Conservation (phyloP, 2,329 filamentous ascomycete species). For the Grosmannia serpens region DNA sequence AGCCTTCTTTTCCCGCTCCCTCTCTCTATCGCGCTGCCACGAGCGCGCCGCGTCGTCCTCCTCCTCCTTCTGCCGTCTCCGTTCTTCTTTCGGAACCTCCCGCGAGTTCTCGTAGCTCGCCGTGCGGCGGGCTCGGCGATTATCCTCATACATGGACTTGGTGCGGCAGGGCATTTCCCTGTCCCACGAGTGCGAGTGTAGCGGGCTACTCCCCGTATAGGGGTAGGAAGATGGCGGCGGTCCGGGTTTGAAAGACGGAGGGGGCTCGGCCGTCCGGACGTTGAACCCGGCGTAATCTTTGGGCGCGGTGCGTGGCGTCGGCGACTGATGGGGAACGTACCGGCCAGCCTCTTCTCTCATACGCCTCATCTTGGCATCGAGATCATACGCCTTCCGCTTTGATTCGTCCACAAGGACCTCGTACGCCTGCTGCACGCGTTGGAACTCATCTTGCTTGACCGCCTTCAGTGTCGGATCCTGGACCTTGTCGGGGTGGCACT, state of each 20-base stretch:
- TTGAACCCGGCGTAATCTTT: constrained; percentile 28
- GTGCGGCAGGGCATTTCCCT: constrained; percentile 29
- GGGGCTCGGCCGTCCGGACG: constrained; percentile 39
- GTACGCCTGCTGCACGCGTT: constrained; percentile 85
- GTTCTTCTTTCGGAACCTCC: constrained; percentile 16
- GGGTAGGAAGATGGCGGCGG: constrained; percentile 18
- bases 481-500: constrained; percentile 86
- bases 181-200: constrained; percentile 30
- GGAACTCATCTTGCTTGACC: constrained; percentile 76
- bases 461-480: constrained; percentile 66
- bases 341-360: constrained; percentile 43
- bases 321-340: constrained; percentile 27
- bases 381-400: constrained; percentile 65
- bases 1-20: constrained; percentile 21
- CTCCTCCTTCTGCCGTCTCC: constrained; percentile 19
- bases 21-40: constrained; percentile 20
- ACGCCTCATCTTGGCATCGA: constrained; percentile 55
- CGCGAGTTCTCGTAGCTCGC: constrained; percentile 28
- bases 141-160: constrained; percentile 30
- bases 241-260: constrained; percentile 26
- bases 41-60: constrained; percentile 15
- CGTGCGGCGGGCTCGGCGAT: constrained; percentile 30
- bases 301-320: constrained; percentile 29
- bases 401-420: constrained; percentile 74
- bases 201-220: constrained; percentile 24